Base-by-base conservation (phyloP, 768 basidiomycete species). In the Pleurotus salmoneostramineus region DNA sequence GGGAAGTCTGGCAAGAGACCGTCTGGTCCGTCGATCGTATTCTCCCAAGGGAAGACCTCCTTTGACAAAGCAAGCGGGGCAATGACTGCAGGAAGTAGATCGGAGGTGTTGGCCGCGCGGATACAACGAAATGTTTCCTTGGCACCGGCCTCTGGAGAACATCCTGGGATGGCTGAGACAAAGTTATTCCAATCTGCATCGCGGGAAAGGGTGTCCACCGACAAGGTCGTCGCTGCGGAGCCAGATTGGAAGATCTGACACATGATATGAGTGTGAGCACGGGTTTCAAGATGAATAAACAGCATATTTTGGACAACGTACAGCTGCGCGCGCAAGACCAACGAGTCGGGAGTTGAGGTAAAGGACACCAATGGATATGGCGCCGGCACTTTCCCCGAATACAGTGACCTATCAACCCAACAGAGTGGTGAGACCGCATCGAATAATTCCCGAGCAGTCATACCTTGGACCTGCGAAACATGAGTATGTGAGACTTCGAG, bases 361-460 rank as follows among this genome's bases (percentile, higher is more conserved):
- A 31, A 76, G 71, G 54, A 79, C 66, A 1, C 73, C 64, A n/a
- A 73, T 73, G 61, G 68, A 68, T 51, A 78, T 78, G 15, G 83
- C 79, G 5, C 83, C 83, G 6, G 83, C 83, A 43, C 77, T 79
- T 60, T 84, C 75, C n/a, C 83, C 84, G 52, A 78, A 78, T 31
- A 79, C 65, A 2, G 81, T 83, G 2, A 84, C 80, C 73, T 79
- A 49, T n/a, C 5, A 45, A 31, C 32, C 15, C 12, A 11, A 37
- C 32, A 12, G 36, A 15, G 10, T 15, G 36, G 32, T 15, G 14
- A n/a, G 21, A 31, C 3, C 0, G 52, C 5, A 10, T 21, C 5
- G 5, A 21, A 37, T 7, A 27, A 17, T 21, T 40, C 0, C 15
- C 15, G n/a, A 45, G 32, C 37, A 17, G 4, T 50, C 14, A 37